phyloP scores from a whole-genome alignment of 495 filamentous ascomycete species.

The Daldinia childiae region DNA sequence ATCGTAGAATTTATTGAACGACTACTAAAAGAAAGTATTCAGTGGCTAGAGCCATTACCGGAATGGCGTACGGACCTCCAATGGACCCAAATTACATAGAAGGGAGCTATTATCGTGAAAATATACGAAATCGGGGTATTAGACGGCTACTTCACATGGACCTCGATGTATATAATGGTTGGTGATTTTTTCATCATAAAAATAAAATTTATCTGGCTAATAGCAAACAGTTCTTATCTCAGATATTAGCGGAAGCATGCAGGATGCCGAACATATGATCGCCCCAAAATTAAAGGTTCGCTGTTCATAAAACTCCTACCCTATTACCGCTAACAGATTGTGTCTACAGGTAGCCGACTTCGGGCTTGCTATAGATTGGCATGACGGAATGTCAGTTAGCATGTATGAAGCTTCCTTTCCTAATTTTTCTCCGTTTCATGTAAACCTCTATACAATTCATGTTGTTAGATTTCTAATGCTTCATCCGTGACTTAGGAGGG shows the following conservation, averaged over 20 bases:
- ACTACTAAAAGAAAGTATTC: background rate
- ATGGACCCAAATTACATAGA: background rate
- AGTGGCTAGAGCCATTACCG: constrained; percentile 12
- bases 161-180: constrained; percentile 25
- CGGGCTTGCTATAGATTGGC: background rate
- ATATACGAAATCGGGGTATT: background rate
- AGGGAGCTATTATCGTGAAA: background rate
- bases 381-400: background rate
- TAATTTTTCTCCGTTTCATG: background rate
- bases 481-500: background rate
- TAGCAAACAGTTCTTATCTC: constrained; percentile 7
- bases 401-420: background rate
- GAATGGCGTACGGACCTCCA: constrained; percentile 15
- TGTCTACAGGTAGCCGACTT: constrained; percentile 11
- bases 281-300: constrained; percentile 1
- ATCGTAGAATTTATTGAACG: background rate
- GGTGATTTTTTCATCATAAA: too few relatives aligned
- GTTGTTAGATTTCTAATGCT: background rate
- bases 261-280: background rate
- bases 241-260: background rate
- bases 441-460: background rate
- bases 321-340: background rate
- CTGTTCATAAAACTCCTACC: background rate
- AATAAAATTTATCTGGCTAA: background rate
- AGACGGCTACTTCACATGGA: constrained; percentile 17